phyloP scores from a whole-genome alignment of 2,329 filamentous ascomycete genomes.

The Aspergillus calidoustus region DNA sequence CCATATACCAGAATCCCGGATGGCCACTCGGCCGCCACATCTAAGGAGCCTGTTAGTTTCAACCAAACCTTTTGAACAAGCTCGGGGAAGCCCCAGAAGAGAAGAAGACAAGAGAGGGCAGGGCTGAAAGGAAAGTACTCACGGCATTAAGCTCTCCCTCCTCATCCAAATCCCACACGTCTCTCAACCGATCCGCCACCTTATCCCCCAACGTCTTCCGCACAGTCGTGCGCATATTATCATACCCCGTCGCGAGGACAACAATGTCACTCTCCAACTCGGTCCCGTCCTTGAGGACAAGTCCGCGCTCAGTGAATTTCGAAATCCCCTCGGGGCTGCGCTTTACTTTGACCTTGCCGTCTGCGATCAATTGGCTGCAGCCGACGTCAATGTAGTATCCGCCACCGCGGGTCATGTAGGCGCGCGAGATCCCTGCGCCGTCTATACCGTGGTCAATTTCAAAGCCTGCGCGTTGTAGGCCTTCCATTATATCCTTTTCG shows the following conservation, averaged over 20 bases:
- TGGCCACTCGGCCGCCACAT: slow-evolving; percentile 65
- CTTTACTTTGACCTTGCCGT: slow-evolving; percentile 65
- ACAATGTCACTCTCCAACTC: slow-evolving; percentile 66
- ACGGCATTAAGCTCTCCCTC: slow-evolving; percentile 59
- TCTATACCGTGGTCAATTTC: slow-evolving; percentile 46
- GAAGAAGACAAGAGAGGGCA: neutral
- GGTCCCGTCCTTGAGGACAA: slow-evolving; percentile 59
- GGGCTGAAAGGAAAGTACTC: slow-evolving; percentile 15
- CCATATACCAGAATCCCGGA: slow-evolving; percentile 69
- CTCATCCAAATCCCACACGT: slow-evolving; percentile 65
- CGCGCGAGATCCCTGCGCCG: slow-evolving; percentile 47
- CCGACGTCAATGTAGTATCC: slow-evolving; percentile 66
- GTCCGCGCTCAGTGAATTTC: slow-evolving; percentile 52
- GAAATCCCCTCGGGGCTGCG: slow-evolving; percentile 59
- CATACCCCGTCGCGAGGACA: slow-evolving; percentile 67
- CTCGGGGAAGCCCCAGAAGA: neutral
- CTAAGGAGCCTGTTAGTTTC: slow-evolving; percentile 7
- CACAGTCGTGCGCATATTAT: slow-evolving; percentile 70
- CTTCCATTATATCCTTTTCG: slow-evolving; percentile 52
- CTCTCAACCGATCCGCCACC: slow-evolving; percentile 61
- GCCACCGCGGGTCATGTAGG: slow-evolving; percentile 55
- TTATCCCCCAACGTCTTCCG: slow-evolving; percentile 65
- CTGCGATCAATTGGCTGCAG: slow-evolving; percentile 57
- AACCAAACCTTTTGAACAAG: neutral
- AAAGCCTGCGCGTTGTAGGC: slow-evolving; percentile 54